Base-by-base conservation (phyloP, 1,284 basidiomycete genomes). In the Pseudozyma pruni region DNA sequence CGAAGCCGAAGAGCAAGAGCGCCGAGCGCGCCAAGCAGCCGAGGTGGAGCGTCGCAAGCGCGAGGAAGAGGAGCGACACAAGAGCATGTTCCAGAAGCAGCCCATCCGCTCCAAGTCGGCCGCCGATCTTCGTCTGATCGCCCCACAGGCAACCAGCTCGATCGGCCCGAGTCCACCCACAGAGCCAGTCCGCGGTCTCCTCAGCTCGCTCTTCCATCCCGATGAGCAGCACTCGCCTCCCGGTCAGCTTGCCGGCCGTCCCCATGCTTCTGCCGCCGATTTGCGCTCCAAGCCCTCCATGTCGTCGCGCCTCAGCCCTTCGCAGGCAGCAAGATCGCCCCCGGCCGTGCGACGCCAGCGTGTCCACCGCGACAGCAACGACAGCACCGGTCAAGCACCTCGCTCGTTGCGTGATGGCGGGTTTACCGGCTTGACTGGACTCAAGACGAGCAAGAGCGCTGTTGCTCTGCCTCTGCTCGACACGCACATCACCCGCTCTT, bases 1-100 rank as follows among this genome's bases (percentile, higher is more conserved):
- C 32, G 72, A 76, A 46, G 77, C 78, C 13, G 83, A 83, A 32
- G 81, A 78, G 43, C 77, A 77, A n/a, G 73, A 81, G 42, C 76
- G 73, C 16, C 68, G 71, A 37, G 76, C 80, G 3, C 76, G 72
- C 34, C 66, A 72, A 31, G 72, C 75, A 17, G 78, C 72, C 17
- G 73, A 68, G 38, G 76, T 77, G 33, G 87, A 86, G 23, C 64
- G 59, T 10, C 54, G 68, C 45, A 57, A 52, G 86, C 86, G n/a
- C 57, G 87, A 72, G 37, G 89, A 90, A 76, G 89, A 86, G 16
- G 87, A 89, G 74, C 86, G 89, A 7, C 88, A 91, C 75, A 86
- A 87, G 31, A 88, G 90, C 16, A 86, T 93, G 86, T 92, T 93
- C 77, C 86, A 87, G 55, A 93, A 92, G 83, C 85, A 90, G 10